These are phyloP conservation scores for Beta macrorhiza DNA, from an alignment of 179 eudicot species.

Conservation along the genomic window DNA sequence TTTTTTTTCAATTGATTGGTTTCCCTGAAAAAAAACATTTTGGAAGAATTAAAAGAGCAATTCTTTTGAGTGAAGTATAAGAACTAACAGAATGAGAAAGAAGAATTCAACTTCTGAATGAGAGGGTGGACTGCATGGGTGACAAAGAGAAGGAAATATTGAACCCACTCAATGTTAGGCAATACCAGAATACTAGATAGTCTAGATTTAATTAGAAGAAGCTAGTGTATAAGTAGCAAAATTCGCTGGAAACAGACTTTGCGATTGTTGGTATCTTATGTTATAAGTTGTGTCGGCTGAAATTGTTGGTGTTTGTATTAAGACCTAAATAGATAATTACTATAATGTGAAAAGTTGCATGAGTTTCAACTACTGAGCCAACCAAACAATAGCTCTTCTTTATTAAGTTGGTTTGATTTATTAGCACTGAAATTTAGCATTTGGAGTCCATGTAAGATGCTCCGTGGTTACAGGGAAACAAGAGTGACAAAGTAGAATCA, in stretches of 20 bases:
- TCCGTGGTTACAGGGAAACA: too few species aligned
- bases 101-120: not conserved
- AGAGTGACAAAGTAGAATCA: too few species aligned
- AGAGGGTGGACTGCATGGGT: not conserved
- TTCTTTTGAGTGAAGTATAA: not conserved
- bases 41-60: not conserved
- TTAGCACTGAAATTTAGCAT: too few species aligned
- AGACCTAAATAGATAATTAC: not conserved
- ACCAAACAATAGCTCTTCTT: too few species aligned
- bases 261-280: not conserved
- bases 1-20: not conserved
- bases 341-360: not conserved
- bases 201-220: not conserved
- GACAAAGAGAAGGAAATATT: too few species aligned
- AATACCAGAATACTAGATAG: not conserved
- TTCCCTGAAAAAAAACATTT: not conserved
- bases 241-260: not conserved
- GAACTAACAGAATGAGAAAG: not conserved
- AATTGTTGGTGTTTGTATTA: not conserved
- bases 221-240: not conserved
- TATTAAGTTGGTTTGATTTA: too few species aligned
- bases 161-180: too few species aligned
- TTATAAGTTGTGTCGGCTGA: not conserved
- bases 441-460: too few species aligned
- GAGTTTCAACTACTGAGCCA: too few species aligned